Evolutionary conservation across 768 basidiomycete species (phyloP), one percentile per base, ranked within the genome.

Genomic region (Crepidotus variabilis): DNA sequence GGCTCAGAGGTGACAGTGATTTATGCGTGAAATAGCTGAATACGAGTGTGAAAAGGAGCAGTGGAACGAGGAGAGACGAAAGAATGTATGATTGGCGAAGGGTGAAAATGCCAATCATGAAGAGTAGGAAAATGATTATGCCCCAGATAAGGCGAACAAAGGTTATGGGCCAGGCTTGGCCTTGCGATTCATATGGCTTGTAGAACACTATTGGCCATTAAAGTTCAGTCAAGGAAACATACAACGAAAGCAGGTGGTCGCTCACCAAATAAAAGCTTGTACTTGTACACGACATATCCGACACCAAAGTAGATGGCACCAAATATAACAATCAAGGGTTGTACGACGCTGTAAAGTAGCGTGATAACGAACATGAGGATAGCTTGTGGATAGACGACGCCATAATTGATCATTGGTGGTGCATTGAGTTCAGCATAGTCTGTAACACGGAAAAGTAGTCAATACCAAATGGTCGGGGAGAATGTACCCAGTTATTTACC

Each of bases 381-480:
- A 5, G 95, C 91, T 67, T 98, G 96, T 0, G 97, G 97, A 69
- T 98, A 99, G 10, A 99, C 94, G 50, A 90, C 82, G 51, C 97
- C 97, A 62, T 98, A 96, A 71, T 98, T 98, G 72, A 98, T 90
- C 89, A 95, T 92, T 0, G 97, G 94, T 6, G 97, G 97, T 0
- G 94, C 94, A 66, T 99, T 97, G 14, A 98, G 79, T 69, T 97
- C 97, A 16, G 94, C 96, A 60, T 86, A 95, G 65, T 99, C 96
- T 98, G 65, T 11, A 14, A 35, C 18, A 57, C 47, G 18, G 16
- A 36, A 34, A 52, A 47, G 2, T 28, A 48, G 39, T 14, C 3
- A 23, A 39, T 32, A 9, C 33, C 6, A 21, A n/a, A 32, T 45
- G 46, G 11, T 14, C 22, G 2, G 13, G 4, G 34, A 24, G 20